Evolutionary conservation across 208 protist species (phyloP), one percentile per base, ranked within the genome.

Genomic region (Phytomonas sp.): DNA sequence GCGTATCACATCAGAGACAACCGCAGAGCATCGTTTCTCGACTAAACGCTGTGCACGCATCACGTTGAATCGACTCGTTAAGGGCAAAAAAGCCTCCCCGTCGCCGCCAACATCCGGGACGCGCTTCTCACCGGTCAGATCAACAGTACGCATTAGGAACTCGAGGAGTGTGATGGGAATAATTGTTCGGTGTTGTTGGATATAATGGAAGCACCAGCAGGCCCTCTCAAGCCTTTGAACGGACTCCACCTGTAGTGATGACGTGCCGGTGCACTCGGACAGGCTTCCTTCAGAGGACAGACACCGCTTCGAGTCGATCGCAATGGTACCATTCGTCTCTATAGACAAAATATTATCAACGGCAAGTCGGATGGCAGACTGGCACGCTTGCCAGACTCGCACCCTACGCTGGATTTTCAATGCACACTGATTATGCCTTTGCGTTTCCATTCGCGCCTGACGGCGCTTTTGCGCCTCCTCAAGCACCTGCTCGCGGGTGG

Each of bases 381-480:
- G 70, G 6, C 66, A 40, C 17, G 78, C 72, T 40, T 87, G 72
- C 74, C 75, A 90, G 26, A 56, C 32, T 0, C 84, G 88, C 28
- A 78, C 73, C 4, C 67, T 73, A 6, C 85, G 75, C 65, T 91
- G 85, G 28, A 94, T 65, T 26, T 69, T 71, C 65, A 70, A 29
- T 2, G 76, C 81, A 2, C 87, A 82, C 3, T 68, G 62, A 7
- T 61, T 66, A 62, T 75, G 81, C 0, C 76, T 70, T 26, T 73
- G 37, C 60, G 88, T 80, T 56, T 79, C 74, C 65, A 87, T 84
- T 2, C 87, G 76, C 60, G 66, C 66, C 31, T 82, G 77, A 40
- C 87, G 87, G 43, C 78, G 74, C 28, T 56, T 67, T 6, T 80
- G 80, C 2, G 86, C 76, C n/a, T 92, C 78, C 26, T 69, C 67